Evolutionary conservation across 805 yeast genomes (phyloP).

Genomic region (Lipomyces spencermartinsiae): DNA sequence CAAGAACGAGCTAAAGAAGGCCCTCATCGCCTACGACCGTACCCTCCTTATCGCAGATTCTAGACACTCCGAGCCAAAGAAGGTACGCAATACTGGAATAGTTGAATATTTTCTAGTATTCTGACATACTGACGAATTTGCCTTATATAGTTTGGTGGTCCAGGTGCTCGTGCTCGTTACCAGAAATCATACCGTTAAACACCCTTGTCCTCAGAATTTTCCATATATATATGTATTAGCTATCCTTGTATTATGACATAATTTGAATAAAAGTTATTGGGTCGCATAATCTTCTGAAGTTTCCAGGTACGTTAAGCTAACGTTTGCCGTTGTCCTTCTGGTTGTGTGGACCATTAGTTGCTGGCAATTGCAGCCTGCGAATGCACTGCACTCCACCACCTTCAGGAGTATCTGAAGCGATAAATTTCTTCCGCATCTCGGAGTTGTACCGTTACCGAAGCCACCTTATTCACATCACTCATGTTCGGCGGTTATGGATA

Average conservation of each 20-base stretch:
- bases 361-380: too few species aligned
- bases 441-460: neutral
- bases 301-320: neutral
- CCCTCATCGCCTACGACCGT: constrained; percentile 97
- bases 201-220: constrained; percentile 4
- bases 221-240: constrained; percentile 10
- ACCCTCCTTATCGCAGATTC: constrained; percentile 99
- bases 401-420: too few species aligned
- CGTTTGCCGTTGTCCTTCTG: neutral
- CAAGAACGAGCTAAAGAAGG: constrained; percentile 98
- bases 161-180: constrained; percentile 99
- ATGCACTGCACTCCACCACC: too few species aligned
- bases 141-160: constrained; percentile 85
- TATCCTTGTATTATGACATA: constrained; percentile 20
- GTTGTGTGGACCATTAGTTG: neutral
- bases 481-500: neutral
- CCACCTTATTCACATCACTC: neutral
- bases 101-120: neutral
- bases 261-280: constrained; percentile 20
- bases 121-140: neutral
- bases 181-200: constrained; percentile 99
- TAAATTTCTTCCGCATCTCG: neutral
- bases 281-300: neutral
- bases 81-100: constrained; percentile 44
- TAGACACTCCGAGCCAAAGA: constrained; percentile 99